These are phyloP conservation scores for Limnomonas spitsbergensis DNA, from an alignment of 139 green algal genomes.

Conservation along the genomic window DNA sequence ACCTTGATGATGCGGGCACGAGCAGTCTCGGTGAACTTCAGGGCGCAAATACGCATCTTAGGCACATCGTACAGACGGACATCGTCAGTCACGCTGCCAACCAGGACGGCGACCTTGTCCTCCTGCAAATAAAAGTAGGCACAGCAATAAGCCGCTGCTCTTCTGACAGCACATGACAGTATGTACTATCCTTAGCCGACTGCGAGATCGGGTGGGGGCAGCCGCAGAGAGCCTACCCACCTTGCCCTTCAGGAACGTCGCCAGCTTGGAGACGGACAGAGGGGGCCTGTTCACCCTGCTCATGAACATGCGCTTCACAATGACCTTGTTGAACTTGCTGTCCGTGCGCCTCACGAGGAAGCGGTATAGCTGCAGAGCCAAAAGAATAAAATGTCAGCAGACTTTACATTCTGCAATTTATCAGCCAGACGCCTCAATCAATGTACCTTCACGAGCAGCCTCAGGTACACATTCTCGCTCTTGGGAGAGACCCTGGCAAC, in stretches of 20 bases:
- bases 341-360: constrained; percentile 94
- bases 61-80: constrained; percentile 87
- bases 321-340: constrained; percentile 95
- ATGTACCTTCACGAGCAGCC: constrained; percentile 96
- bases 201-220: too few species aligned
- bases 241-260: constrained; percentile 91
- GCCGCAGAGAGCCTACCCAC: too few species aligned
- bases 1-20: constrained; percentile 95
- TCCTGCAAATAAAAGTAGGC: too few species aligned
- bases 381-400: constrained; percentile 1
- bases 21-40: constrained; percentile 95
- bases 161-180: neutral
- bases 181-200: neutral
- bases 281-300: constrained; percentile 92
- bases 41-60: constrained; percentile 85
- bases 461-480: constrained; percentile 98
- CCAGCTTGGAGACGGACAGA: constrained; percentile 91
- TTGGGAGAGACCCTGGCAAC: constrained; percentile 85
- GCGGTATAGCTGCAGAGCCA: constrained; percentile 85
- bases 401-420: too few species aligned
- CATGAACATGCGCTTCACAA: constrained; percentile 96
- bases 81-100: constrained; percentile 95
- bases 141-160: too few species aligned
- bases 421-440: too few species aligned
- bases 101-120: constrained; percentile 89